phyloP scores from a whole-genome alignment of 2,329 filamentous ascomycete genomes.

The Fusarium sp. region DNA sequence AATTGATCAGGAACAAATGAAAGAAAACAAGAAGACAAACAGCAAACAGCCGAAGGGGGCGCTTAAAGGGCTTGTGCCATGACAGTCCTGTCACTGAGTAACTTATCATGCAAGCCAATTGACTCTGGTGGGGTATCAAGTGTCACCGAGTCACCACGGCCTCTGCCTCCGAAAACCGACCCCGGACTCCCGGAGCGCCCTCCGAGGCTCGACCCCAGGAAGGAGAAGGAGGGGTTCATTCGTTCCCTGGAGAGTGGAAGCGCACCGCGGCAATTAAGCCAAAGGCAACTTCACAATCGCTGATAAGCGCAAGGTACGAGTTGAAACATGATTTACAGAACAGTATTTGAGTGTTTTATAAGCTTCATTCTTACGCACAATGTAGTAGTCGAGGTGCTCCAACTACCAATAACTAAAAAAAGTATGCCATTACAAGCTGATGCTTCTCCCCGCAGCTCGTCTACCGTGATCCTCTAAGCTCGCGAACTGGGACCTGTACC shows the following conservation, averaged over 20 bases:
- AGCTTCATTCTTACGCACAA: slow-evolving; percentile 38
- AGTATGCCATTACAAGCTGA: slow-evolving; percentile 52
- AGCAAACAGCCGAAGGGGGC: slow-evolving; percentile 29
- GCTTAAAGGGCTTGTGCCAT: slow-evolving; percentile 23
- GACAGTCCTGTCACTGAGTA: slow-evolving; percentile 6
- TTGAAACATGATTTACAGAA: not conserved
- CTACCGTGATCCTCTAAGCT: slow-evolving; percentile 45
- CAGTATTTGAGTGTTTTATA: slow-evolving; percentile 5
- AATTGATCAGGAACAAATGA: slow-evolving; percentile 35
- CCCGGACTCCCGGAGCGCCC: slow-evolving; percentile 42
- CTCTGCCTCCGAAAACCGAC: slow-evolving; percentile 41
- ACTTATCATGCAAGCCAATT: slow-evolving; percentile 32
- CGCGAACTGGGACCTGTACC: slow-evolving; percentile 31
- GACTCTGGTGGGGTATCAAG: slow-evolving; percentile 30
- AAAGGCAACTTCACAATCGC: not conserved
- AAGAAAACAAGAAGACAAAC: slow-evolving; percentile 21
- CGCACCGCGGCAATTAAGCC: slow-evolving; percentile 17
- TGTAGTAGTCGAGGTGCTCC: slow-evolving; percentile 39
- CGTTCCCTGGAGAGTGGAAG: slow-evolving; percentile 3
- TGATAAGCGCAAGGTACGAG: not conserved
- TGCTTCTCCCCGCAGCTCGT: slow-evolving; percentile 46
- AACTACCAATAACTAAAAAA: slow-evolving; percentile 45
- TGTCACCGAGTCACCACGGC: slow-evolving; percentile 38
- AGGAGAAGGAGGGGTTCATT: not conserved
- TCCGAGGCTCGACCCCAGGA: slow-evolving; percentile 33